Evolutionary conservation across 345 rosid species (phyloP).

Genomic region (Populus nigra): DNA sequence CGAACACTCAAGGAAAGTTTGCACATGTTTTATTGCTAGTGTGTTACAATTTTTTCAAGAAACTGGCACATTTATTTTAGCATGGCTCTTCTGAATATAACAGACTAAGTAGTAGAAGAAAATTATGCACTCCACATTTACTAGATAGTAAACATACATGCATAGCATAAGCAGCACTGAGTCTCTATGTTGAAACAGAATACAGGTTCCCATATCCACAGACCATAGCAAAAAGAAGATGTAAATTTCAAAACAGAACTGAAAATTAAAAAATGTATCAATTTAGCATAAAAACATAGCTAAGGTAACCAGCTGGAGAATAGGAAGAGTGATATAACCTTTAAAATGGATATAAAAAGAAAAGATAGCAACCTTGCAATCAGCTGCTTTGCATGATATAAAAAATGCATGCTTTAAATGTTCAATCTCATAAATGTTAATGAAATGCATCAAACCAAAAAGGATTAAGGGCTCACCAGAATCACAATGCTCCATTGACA

Average conservation of each 20-base stretch:
- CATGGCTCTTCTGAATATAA: neutral
- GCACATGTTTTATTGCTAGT: neutral
- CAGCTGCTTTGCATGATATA: neutral
- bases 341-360: neutral
- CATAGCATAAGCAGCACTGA: too few relatives aligned
- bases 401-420: neutral
- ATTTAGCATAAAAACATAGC: too few relatives aligned
- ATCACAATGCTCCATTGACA: slow-evolving; percentile 62
- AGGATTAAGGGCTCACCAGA: slow-evolving; percentile 52
- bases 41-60: neutral
- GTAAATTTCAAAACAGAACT: neutral
- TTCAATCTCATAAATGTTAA: neutral
- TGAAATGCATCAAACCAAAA: neutral
- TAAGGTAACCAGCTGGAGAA: too few relatives aligned
- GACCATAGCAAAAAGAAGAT: neutral
- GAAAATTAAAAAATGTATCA: too few relatives aligned
- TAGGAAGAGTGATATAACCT: too few relatives aligned
- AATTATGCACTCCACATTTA: too few relatives aligned
- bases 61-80: neutral
- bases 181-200: too few relatives aligned
- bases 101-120: too few relatives aligned
- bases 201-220: too few relatives aligned
- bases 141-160: too few relatives aligned
- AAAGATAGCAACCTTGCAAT: slow-evolving; percentile 9
- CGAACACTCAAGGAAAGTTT: neutral